Conservation (phyloP, 176 grass and related monocot genomes). For the Oryza punctata region DNA sequence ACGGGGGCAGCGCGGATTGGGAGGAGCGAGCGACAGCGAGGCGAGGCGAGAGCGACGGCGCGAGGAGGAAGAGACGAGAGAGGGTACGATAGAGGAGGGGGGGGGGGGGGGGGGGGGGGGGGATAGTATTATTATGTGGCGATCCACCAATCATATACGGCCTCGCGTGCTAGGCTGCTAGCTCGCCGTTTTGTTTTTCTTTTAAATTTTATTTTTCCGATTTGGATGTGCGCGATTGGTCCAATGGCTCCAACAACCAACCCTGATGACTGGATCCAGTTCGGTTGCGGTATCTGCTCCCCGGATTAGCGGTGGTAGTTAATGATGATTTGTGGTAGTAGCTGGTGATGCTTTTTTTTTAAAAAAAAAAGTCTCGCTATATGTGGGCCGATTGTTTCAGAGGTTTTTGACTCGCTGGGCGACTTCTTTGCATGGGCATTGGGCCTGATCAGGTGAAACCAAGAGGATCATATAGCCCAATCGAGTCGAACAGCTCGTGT, state of each 20-base stretch:
- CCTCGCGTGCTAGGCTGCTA: slow-evolving; percentile 7
- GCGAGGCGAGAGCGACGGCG: slow-evolving; percentile 1
- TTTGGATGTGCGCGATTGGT: not conserved
- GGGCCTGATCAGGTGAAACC: not conserved
- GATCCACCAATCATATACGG: slow-evolving; percentile 38
- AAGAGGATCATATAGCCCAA: too few species aligned
- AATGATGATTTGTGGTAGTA: not conserved
- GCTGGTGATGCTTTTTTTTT: not conserved
- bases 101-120: not conserved
- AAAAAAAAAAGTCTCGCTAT: too few species aligned
- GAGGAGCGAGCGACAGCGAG: not conserved
- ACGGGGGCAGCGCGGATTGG: slow-evolving; percentile 34
- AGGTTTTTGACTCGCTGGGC: not conserved
- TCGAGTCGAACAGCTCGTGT: not conserved
- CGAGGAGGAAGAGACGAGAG: not conserved
- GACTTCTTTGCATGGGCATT: not conserved
- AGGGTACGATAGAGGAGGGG: not conserved
- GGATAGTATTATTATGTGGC: slow-evolving; percentile 27
- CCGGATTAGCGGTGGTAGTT: not conserved
- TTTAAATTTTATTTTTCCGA: not conserved
- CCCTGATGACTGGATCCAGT: slow-evolving; percentile 7
- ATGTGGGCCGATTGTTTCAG: too few species aligned
- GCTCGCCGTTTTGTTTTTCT: not conserved
- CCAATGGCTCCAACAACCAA: not conserved
- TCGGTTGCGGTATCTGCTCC: slow-evolving; percentile 15